These are phyloP conservation scores for Boletus edulis DNA, from an alignment of 768 basidiomycete genomes.

Conservation along the genomic window DNA sequence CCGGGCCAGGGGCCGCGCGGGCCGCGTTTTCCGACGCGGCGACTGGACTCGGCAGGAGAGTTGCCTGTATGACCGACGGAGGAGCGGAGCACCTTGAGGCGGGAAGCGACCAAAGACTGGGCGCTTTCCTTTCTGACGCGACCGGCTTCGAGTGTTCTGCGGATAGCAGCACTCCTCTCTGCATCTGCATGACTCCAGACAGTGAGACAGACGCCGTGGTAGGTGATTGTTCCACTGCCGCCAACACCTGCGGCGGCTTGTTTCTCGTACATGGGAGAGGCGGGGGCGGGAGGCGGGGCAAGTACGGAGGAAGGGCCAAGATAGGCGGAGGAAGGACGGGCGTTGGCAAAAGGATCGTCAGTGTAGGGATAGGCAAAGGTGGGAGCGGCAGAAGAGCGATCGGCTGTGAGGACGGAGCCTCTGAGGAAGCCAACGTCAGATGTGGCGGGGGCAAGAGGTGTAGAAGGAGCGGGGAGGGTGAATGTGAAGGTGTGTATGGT, in stretches of 20 bases:
- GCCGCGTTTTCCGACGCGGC: slow-evolving; percentile 59
- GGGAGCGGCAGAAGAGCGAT: slow-evolving; percentile 60
- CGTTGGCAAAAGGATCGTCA: slow-evolving; percentile 66
- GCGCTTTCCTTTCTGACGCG: slow-evolving; percentile 78
- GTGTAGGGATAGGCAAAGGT: slow-evolving; percentile 73
- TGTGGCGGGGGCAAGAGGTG: slow-evolving; percentile 72
- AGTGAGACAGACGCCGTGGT: slow-evolving; percentile 89
- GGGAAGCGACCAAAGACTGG: slow-evolving; percentile 66
- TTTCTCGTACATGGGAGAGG: slow-evolving; percentile 33
- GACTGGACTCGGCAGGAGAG: slow-evolving; percentile 47
- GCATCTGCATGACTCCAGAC: slow-evolving; percentile 96
- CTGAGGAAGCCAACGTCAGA: slow-evolving; percentile 61
- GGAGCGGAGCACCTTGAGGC: slow-evolving; percentile 62
- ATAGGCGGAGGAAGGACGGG: slow-evolving; percentile 75
- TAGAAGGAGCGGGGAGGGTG: slow-evolving; percentile 71
- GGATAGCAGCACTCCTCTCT: slow-evolving; percentile 80
- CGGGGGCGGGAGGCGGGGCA: slow-evolving; percentile 30
- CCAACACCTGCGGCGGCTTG: slow-evolving; percentile 36
- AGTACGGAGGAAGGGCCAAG: slow-evolving; percentile 74
- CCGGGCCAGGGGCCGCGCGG: slow-evolving; percentile 72
- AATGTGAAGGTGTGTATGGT: slow-evolving; percentile 94
- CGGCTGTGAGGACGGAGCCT: slow-evolving; percentile 67
- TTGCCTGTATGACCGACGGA: slow-evolving; percentile 44
- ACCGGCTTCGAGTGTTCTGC: slow-evolving; percentile 76
- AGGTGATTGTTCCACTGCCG: slow-evolving; percentile 49